A percentile compares a stretch with the other conserved stretches of the same genome.
phyloP scores from a whole-genome alignment of 345 rosid genomes.

The Bruguiera parviflora region DNA sequence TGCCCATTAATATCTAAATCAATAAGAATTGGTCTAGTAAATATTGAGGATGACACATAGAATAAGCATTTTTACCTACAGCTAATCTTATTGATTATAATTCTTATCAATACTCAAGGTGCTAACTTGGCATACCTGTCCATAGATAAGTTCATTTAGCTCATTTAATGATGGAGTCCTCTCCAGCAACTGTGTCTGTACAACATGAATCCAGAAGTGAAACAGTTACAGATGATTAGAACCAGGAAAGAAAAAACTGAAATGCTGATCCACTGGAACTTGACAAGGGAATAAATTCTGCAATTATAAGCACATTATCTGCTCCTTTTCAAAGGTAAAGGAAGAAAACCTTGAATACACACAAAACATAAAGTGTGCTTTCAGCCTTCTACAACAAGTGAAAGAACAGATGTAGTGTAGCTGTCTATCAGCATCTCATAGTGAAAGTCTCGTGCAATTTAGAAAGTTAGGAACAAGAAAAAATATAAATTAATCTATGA shows the following conservation, averaged over 20 bases:
- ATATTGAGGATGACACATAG: not conserved
- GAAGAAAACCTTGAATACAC: too few species aligned
- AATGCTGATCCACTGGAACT: not conserved
- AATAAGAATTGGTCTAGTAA: not conserved
- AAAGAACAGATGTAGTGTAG: too few species aligned
- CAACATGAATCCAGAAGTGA: conserved; percentile 18
- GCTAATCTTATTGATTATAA: not conserved
- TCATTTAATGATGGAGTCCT: conserved; percentile 94
- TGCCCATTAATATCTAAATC: not conserved
- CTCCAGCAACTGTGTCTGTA: conserved; percentile 78
- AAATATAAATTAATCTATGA: too few species aligned
- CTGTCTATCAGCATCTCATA: too few species aligned
- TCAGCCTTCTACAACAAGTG: too few species aligned
- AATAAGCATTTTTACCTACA: not conserved
- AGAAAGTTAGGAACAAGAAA: too few species aligned
- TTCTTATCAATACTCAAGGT: not conserved
- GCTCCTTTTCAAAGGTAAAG: too few species aligned
- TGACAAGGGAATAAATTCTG: not conserved
- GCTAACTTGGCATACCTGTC: conserved; percentile 58
- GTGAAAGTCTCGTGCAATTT: too few species aligned
- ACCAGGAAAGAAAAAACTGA: not conserved
- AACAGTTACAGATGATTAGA: conserved; percentile 14
- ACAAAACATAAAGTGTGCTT: too few species aligned
- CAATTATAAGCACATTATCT: not conserved
- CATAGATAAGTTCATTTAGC: conserved; percentile 85